A percentile compares a stretch with the other conserved stretches of the same genome.
Conservation (phyloP, 192 early-diverging fungal genomes). For the Entophlyctis helioformis region DNA sequence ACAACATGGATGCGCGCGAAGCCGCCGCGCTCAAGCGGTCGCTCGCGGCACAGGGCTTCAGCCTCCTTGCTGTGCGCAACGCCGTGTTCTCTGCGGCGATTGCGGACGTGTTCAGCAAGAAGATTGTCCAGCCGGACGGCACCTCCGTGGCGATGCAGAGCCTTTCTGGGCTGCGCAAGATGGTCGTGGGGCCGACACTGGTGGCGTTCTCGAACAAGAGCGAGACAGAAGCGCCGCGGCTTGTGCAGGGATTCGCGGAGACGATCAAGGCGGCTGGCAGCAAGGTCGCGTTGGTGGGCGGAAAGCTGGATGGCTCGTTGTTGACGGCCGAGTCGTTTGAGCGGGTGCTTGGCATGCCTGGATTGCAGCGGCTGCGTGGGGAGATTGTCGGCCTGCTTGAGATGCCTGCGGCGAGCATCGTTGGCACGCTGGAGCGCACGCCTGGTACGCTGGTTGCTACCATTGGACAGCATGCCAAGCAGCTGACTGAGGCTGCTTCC, state of each 20-base stretch:
- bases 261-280: constrained; percentile 1
- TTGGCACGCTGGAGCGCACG: constrained; percentile 7
- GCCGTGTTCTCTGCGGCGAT: constrained; percentile 8
- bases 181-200: constrained; percentile 6
- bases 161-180: constrained; percentile 1
- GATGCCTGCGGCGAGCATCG: constrained; percentile 5
- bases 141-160: too few relatives aligned
- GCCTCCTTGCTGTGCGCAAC: constrained; percentile 8
- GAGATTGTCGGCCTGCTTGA: constrained; percentile 13
- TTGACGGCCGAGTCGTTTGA: constrained; percentile 12
- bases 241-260: constrained; percentile 11
- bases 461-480: constrained; percentile 6
- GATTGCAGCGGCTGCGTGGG: constrained; percentile 7
- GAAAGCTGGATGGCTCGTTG: constrained; percentile 10
- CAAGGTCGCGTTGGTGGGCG: constrained; percentile 18
- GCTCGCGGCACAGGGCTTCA: constrained; percentile 12
- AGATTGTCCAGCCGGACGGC: too few relatives aligned
- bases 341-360: constrained; percentile 4
- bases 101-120: too few relatives aligned
- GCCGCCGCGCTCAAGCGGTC: constrained; percentile 4
- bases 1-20: constrained; percentile 12
- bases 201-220: constrained; percentile 10
- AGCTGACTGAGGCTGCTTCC: too few relatives aligned
- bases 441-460: constrained; percentile 2
- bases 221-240: constrained; percentile 3